Percentiles rank a stretch among this genome's conserved stretches.
Evolutionary conservation across 2,329 filamentous ascomycete genomes (phyloP).

Genomic region (Colletotrichum tamarilloi): DNA sequence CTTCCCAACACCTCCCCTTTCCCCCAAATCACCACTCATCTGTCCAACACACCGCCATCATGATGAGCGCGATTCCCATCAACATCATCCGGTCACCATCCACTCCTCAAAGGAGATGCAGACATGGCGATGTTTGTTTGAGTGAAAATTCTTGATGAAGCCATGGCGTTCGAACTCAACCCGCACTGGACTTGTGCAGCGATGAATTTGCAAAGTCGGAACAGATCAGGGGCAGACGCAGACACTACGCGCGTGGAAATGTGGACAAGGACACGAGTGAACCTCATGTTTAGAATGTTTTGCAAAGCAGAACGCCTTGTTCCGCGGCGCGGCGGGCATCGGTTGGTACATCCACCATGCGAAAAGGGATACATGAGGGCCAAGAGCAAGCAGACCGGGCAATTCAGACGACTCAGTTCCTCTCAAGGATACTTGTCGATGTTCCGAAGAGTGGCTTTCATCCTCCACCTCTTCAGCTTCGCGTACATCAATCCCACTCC

Average conservation of each 20-base stretch:
- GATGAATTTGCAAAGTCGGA: slow-evolving; percentile 36
- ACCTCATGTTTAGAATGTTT: slow-evolving; percentile 34
- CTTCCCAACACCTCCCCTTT: not conserved
- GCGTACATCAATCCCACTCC: slow-evolving; percentile 21
- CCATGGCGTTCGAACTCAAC: slow-evolving; percentile 30
- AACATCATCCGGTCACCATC: slow-evolving; percentile 11
- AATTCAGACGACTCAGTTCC: slow-evolving; percentile 20
- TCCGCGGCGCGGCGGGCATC: slow-evolving; percentile 28
- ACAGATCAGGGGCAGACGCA: slow-evolving; percentile 24
- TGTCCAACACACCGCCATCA: slow-evolving; percentile 5
- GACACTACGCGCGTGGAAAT: slow-evolving; percentile 31
- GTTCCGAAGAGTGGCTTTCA: slow-evolving; percentile 17
- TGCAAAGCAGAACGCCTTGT: slow-evolving; percentile 35
- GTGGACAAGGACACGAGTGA: slow-evolving; percentile 36
- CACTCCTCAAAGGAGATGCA: slow-evolving; percentile 16
- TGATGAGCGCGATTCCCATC: slow-evolving; percentile 9
- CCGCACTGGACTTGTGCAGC: slow-evolving; percentile 32
- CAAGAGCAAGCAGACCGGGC: slow-evolving; percentile 8
- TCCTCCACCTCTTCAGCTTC: slow-evolving; percentile 14
- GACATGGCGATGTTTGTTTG: slow-evolving; percentile 32
- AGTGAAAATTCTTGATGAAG: slow-evolving; percentile 35
- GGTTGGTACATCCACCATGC: slow-evolving; percentile 2
- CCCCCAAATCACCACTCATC: not conserved
- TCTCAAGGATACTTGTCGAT: slow-evolving; percentile 21
- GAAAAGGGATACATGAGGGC: slow-evolving; percentile 8